Evolutionary conservation across 176 grass and related monocot genomes (phyloP), one percentile per base, ranked within the genome.

Genomic region (Phoenix roebelenii): DNA sequence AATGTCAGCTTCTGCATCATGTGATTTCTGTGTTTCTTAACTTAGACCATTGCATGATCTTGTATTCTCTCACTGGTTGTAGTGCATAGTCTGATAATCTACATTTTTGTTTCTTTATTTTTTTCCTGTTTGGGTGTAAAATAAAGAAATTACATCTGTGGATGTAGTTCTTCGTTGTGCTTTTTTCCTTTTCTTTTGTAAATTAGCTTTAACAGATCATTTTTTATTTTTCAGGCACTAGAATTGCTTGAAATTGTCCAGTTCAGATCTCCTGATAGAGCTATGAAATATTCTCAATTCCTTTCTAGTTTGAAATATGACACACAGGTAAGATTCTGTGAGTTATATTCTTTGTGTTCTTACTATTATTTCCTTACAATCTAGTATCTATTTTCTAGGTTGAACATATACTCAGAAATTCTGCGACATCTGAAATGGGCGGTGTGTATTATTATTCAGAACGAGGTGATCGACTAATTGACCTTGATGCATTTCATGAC

Each of bases 361-460:
- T 58, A 72, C 77, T 50, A 66, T 56, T 54, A 4, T n/a, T 56
- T 68, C 54, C 22, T 63, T 66, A 49, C 1, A 35, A 17, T 35
- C 2, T 4, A 5, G 3, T 10, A 39, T 15, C 17, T 10, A 5
- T 66, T 49, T 63, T 64, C 23, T 72, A 97, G 92, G 83, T 97
- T 65, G 75, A 80, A 58, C 84, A 88, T 66, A 83, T 91, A 59
- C 76, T 97, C 55, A 75, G 62, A 63, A 74, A 74, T 74, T 70
- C 87, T 60, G 70, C 66, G 58, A 95, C 80, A 16, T 89, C 78
- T 44, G 86, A 90, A 78, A 66, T 61, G 22, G 86, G 91, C 50
- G 86, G 92, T 69, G 79, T 97, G 53, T 97, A 97, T 82, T 90
- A 82, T 79, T 91, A 80, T 74, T 88, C 92, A 67, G 84, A 97